Evolutionary conservation across 2,329 filamentous ascomycete species (phyloP), one percentile per base, ranked within the genome.

Genomic region (Orbilia brochopaga): DNA sequence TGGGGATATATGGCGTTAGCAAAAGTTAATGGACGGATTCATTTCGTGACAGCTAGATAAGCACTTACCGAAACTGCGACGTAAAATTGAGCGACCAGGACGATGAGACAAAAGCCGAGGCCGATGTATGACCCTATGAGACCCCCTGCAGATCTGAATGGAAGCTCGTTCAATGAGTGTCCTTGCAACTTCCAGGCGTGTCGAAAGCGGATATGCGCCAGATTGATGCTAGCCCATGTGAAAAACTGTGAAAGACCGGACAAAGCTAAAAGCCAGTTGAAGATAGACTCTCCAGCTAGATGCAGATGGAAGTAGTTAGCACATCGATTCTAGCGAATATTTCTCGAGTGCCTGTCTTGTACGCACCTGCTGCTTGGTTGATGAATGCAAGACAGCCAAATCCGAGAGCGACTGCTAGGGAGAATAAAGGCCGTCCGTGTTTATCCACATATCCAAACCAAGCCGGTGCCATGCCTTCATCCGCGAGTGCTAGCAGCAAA

Each of bases 181-280:
- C 86, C 86, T 76, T 87, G 84, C 15, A 81, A 78, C 73, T 82
- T 81, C 87, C 86, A 88, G 11, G 82, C 86, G 51, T 83, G 78
- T 64, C 87, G 85, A 83, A 89, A 88, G 50, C 85, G 85, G 77
- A 88, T 88, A 77, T 88, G 86, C 0, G 85, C 83, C 1, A 86
- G 79, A 78, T 86, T 88, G 77, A 88, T 86, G 67, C 83, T 88
- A 48, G 85, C 87, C 89, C 89, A 92, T 30, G 89, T 88, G 79
- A 92, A 90, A 78, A 92, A 86, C 72, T 86, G 88, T 1, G 86
- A 86, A 7, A 92, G 85, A 60, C 88, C 89, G 0, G 88, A 90
- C 19, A 92, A 83, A 0, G 89, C 85, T 44, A 91, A 82, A 60
- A 89, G 82, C 87, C 87, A 89, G 76, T 81, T 81, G 80, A 88